Conservation (phyloP, 108 stramenopile genomes). For the Skeletonema grethae region DNA sequence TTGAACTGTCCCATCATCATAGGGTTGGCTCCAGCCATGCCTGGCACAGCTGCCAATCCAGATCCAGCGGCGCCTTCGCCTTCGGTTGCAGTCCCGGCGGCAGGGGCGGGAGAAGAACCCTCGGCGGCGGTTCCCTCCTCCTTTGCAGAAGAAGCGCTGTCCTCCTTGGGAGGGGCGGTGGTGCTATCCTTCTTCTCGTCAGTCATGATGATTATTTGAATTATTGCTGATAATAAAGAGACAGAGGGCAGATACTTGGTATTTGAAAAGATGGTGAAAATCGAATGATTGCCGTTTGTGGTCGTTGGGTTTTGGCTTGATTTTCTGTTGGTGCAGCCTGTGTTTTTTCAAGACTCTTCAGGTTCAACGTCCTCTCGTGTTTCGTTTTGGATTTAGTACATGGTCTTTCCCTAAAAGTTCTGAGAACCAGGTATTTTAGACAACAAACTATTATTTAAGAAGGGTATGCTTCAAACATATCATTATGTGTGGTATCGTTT, state of each 20-base stretch:
- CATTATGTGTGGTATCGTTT: too few species aligned
- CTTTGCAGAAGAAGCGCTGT: not conserved
- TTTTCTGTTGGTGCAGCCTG: too few species aligned
- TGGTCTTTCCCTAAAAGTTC: too few species aligned
- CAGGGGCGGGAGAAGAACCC: not conserved
- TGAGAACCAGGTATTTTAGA: too few species aligned
- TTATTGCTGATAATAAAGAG: not conserved
- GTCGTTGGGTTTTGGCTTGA: not conserved
- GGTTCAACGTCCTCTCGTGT: not conserved
- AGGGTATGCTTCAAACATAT: too few species aligned
- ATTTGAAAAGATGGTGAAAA: not conserved
- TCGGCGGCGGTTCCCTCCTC: not conserved
- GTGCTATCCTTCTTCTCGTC: slow-evolving; percentile 1
- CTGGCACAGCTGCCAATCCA: not conserved
- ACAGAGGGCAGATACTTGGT: not conserved
- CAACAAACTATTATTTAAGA: too few species aligned
- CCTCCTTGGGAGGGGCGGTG: not conserved
- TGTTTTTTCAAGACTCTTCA: not conserved
- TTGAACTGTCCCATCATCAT: slow-evolving; percentile 6
- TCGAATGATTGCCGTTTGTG: slow-evolving; percentile 5
- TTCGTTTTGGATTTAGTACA: too few species aligned
- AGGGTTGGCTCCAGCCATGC: not conserved
- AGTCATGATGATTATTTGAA: not conserved
- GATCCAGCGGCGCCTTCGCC: not conserved
- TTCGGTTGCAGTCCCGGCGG: not conserved